Evolutionary conservation across 805 yeast species (phyloP).

Genomic region (Nakazawaea ishiwadae): DNA sequence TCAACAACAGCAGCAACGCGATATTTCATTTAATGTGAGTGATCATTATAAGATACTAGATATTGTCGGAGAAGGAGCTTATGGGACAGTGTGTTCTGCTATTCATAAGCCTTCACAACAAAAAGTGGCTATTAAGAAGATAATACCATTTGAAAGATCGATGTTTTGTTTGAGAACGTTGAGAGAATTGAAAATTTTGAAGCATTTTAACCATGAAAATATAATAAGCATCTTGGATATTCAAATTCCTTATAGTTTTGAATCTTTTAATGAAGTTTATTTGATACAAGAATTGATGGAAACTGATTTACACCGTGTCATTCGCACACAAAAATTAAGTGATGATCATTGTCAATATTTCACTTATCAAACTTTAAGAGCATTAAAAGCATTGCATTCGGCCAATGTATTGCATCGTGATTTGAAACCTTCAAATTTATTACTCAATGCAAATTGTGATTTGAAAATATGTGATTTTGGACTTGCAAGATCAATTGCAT

Average conservation of each 20-base stretch:
- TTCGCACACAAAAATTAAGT: slow-evolving; percentile 72
- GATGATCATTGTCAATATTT: slow-evolving; percentile 96
- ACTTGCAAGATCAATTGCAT: slow-evolving; percentile 66
- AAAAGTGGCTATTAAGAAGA: slow-evolving; percentile 92
- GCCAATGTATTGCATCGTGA: slow-evolving; percentile 96
- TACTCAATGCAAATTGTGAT: slow-evolving; percentile 90
- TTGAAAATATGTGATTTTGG: slow-evolving; percentile 94
- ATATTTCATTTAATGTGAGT: slow-evolving; percentile 68
- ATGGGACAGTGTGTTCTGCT: slow-evolving; percentile 91
- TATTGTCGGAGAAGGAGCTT: slow-evolving; percentile 93
- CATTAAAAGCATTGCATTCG: slow-evolving; percentile 83
- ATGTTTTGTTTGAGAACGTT: slow-evolving; percentile 87
- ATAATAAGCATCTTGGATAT: slow-evolving; percentile 86
- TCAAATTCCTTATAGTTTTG: slow-evolving; percentile 75
- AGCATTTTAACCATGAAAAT: slow-evolving; percentile 91
- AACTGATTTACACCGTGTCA: slow-evolving; percentile 79
- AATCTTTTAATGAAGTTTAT: slow-evolving; percentile 80
- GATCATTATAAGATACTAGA: slow-evolving; percentile 82
- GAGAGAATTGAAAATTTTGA: slow-evolving; percentile 81
- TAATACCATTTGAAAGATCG: slow-evolving; percentile 85
- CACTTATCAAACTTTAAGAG: slow-evolving; percentile 85
- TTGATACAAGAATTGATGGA: slow-evolving; percentile 86
- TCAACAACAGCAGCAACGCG: slow-evolving; percentile 1
- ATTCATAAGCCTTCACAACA: slow-evolving; percentile 80
- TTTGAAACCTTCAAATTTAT: slow-evolving; percentile 81